These are phyloP conservation scores for Plasmodium vivax DNA, from an alignment of 169 alveolate species.

Conservation along the genomic window DNA sequence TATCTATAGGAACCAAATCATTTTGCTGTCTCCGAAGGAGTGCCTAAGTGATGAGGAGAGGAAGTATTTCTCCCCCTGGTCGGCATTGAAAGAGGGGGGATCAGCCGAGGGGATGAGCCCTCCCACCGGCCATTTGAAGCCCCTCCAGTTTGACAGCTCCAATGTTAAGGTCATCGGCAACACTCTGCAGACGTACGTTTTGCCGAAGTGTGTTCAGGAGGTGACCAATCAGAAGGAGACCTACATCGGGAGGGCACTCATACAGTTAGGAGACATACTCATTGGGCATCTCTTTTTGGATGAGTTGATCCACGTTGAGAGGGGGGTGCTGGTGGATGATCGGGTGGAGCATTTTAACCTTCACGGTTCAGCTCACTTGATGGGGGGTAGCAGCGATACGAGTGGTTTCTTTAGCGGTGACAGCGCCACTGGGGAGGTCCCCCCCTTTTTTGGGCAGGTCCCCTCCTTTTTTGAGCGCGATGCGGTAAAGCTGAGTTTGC, in stretches of 20 bases:
- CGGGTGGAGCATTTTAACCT: background rate
- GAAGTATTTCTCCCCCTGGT: constrained; percentile 16
- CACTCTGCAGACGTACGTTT: background rate
- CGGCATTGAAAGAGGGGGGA: background rate
- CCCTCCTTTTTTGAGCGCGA: too few relatives aligned
- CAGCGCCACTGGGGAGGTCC: background rate
- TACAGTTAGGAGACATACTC: background rate
- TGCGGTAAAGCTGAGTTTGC: background rate
- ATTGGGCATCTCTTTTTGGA: constrained; percentile 40
- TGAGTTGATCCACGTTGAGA: constrained; percentile 36
- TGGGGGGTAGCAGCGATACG: background rate
- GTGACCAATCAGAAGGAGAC: constrained; percentile 67
- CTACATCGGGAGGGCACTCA: constrained; percentile 37
- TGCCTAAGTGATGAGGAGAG: constrained; percentile 19
- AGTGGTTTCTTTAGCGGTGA: background rate
- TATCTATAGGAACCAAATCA: constrained; percentile 47
- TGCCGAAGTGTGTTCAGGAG: constrained; percentile 45
- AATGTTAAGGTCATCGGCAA: background rate
- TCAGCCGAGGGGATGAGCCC: background rate
- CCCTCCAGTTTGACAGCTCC: background rate
- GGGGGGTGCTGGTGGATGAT: background rate
- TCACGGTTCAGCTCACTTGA: background rate
- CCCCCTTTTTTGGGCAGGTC: background rate
- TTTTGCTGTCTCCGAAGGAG: constrained; percentile 60
- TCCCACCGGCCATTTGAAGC: background rate